Conservation (phyloP, 768 basidiomycete species). For the Auriscalpium vulgare region DNA sequence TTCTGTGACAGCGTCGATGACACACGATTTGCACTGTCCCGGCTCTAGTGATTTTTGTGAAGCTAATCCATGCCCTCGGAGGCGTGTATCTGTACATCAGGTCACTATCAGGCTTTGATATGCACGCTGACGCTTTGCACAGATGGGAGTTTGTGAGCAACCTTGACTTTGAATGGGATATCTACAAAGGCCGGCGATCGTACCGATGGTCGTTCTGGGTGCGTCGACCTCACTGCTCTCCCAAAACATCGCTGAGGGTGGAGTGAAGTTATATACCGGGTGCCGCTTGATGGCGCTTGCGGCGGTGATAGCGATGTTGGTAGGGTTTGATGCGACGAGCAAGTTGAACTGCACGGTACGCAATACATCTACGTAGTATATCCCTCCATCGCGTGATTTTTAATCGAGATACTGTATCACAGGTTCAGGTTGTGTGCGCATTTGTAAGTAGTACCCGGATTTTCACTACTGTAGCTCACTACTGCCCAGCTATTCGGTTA, state of each 20-base stretch:
- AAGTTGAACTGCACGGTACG: constrained; percentile 1
- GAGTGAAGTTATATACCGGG: constrained; percentile 5
- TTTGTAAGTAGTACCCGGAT: constrained; percentile 1
- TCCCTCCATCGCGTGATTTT: too few species aligned
- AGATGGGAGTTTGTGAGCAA: constrained; percentile 7
- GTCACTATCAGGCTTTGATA: background rate
- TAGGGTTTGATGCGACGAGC: background rate
- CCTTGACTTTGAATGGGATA: background rate
- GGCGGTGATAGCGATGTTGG: background rate
- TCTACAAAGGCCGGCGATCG: constrained; percentile 1
- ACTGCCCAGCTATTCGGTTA: background rate
- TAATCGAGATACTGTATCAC: background rate
- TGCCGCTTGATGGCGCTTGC: constrained; percentile 6
- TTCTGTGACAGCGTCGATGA: too few species aligned
- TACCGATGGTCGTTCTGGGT: constrained; percentile 5
- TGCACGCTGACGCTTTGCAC: background rate
- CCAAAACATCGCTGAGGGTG: background rate
- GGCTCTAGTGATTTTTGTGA: background rate
- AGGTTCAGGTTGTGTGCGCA: constrained; percentile 1
- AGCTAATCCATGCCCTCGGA: background rate
- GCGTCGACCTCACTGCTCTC: too few species aligned
- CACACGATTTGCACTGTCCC: too few species aligned
- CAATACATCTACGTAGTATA: too few species aligned
- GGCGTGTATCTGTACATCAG: constrained; percentile 6
- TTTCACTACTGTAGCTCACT: too few species aligned